Conservation (phyloP, 257 asterid genomes). For the Echium plantagineum region DNA sequence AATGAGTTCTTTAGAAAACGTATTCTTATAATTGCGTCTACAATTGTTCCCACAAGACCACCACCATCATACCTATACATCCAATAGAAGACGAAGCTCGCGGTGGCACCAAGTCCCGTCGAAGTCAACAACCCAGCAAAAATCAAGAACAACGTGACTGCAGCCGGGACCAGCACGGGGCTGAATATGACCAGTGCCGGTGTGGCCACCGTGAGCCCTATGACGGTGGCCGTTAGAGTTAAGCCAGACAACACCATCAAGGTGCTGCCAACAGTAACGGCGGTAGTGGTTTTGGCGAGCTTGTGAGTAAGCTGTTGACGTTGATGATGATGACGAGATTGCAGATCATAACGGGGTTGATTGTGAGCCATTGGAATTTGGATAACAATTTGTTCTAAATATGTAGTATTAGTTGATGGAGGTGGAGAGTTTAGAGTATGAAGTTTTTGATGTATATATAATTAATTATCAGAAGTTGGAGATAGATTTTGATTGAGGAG, state of each 20-base stretch:
- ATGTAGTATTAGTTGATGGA: too few species aligned
- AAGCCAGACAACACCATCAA: constrained; percentile 76
- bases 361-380: constrained; percentile 23
- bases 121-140: constrained; percentile 53
- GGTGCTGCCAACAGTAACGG: constrained; percentile 75
- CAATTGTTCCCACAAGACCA: too few species aligned
- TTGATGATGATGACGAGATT: constrained; percentile 24
- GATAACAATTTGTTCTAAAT: too few species aligned
- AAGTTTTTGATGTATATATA: not conserved
- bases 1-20: too few species aligned
- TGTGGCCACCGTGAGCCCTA: constrained; percentile 65
- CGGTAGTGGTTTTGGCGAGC: constrained; percentile 80
- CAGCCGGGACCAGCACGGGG: constrained; percentile 83
- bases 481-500: not conserved
- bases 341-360: constrained; percentile 19
- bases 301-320: constrained; percentile 47
- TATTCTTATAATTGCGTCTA: too few species aligned
- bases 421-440: not conserved
- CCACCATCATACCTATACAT: constrained; percentile 37
- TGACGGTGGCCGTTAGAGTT: constrained; percentile 61
- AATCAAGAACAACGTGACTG: constrained; percentile 45
- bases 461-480: not conserved
- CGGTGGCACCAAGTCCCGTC: constrained; percentile 63
- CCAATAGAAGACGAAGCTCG: constrained; percentile 85
- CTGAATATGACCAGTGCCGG: constrained; percentile 76